phyloP scores from a whole-genome alignment of 371 early-diverging fungal genomes.

The Rhizopus stolonifer region DNA sequence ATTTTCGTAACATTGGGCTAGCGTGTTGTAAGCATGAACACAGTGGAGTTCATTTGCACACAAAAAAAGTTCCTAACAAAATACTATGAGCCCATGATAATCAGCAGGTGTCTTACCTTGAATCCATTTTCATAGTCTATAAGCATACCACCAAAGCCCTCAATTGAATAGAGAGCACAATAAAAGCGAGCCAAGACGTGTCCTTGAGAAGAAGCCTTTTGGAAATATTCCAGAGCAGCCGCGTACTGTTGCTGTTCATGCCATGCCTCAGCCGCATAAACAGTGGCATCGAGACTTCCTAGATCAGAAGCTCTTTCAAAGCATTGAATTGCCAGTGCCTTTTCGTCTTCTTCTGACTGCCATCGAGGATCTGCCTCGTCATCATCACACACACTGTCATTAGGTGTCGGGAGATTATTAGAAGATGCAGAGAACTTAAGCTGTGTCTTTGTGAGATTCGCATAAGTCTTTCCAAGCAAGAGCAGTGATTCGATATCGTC shows the following conservation, averaged over 20 bases:
- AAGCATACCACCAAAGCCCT: conserved; percentile 38
- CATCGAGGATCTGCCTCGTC: conserved; percentile 20
- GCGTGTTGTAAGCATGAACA: conserved; percentile 35
- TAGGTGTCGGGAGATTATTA: conserved; percentile 18
- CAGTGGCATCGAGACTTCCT: conserved; percentile 43
- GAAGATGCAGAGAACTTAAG: conserved; percentile 13
- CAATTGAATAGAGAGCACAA: conserved; percentile 41
- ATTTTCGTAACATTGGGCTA: conserved; percentile 49
- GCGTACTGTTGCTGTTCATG: conserved; percentile 47
- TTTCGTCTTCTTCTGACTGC: conserved; percentile 32
- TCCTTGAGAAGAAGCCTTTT: conserved; percentile 41
- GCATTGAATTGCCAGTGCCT: conserved; percentile 30
- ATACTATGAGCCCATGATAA: not conserved
- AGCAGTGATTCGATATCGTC: conserved; percentile 44
- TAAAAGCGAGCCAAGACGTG: conserved; percentile 39
- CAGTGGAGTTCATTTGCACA: conserved; percentile 42
- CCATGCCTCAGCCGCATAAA: conserved; percentile 45
- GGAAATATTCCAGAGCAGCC: conserved; percentile 41
- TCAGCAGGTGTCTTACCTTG: conserved; percentile 20
- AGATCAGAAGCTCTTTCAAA: conserved; percentile 42
- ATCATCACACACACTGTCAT: conserved; percentile 4
- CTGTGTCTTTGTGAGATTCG: conserved; percentile 26
- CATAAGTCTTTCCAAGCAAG: conserved; percentile 27
- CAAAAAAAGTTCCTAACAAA: conserved; percentile 35
- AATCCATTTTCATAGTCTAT: conserved; percentile 40